Evolutionary conservation across 106 monocot species (phyloP).

Genomic region (Dioscorea alata): DNA sequence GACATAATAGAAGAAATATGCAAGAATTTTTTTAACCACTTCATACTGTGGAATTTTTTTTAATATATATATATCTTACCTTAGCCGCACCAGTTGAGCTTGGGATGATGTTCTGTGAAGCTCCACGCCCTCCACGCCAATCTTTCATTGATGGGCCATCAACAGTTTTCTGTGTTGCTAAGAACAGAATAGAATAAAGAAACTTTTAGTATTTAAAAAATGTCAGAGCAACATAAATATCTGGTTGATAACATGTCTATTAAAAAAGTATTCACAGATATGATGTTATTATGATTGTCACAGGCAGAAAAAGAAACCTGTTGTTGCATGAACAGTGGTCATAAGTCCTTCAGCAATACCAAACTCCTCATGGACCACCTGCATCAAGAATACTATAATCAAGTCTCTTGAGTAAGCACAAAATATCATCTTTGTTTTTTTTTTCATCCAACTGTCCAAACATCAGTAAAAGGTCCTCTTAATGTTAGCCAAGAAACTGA

Average conservation of each 20-base stretch:
- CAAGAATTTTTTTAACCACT: too few relatives aligned
- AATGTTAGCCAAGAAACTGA: too few relatives aligned
- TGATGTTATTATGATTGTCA: neutral
- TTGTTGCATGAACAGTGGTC: conserved; percentile 89
- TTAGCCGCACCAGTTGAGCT: conserved; percentile 96
- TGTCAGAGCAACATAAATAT: too few relatives aligned
- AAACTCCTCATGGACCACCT: conserved; percentile 84
- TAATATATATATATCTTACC: conserved; percentile 16
- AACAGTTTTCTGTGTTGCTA: conserved; percentile 91
- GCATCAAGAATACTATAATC: neutral
- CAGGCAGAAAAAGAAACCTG: conserved; percentile 26
- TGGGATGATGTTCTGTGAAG: conserved; percentile 87
- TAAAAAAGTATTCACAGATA: neutral
- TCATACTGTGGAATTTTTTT: too few relatives aligned
- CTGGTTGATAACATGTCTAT: neutral
- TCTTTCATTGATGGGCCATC: conserved; percentile 90
- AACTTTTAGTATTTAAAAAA: too few relatives aligned
- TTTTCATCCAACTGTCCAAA: too few relatives aligned
- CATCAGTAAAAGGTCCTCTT: too few relatives aligned
- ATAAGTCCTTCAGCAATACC: conserved; percentile 91
- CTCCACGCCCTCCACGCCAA: conserved; percentile 94
- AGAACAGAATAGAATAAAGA: conserved; percentile 3
- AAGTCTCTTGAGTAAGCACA: neutral
- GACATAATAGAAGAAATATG: neutral
- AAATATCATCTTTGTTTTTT: neutral